Evolutionary conservation across 768 basidiomycete species (phyloP).

Genomic region (Melanogaster broomeanus): DNA sequence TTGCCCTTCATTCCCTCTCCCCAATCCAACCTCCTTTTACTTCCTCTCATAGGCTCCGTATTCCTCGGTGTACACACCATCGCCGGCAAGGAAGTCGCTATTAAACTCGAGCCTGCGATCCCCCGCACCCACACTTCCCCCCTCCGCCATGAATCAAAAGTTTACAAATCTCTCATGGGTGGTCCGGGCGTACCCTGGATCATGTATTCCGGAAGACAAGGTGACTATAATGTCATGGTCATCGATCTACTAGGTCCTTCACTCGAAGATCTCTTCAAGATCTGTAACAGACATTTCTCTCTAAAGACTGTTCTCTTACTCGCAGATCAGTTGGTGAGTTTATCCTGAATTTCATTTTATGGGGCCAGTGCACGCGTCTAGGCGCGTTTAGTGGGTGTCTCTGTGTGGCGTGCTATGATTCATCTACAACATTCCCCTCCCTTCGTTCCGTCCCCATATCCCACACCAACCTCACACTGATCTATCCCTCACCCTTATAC

Average conservation of each 20-base stretch:
- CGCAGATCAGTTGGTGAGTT: slow-evolving; percentile 88
- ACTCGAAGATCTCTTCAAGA: slow-evolving; percentile 84
- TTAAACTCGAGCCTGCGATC: slow-evolving; percentile 74
- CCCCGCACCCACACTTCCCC: slow-evolving; percentile 52
- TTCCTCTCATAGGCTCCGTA: slow-evolving; percentile 58
- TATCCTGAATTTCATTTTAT: not conserved
- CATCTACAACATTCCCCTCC: not conserved
- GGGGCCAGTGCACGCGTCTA: slow-evolving; percentile 10
- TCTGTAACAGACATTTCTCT: slow-evolving; percentile 89
- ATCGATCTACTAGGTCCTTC: slow-evolving; percentile 95
- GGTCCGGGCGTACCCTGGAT: slow-evolving; percentile 90
- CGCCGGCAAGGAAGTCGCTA: slow-evolving; percentile 83
- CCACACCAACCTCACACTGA: not conserved
- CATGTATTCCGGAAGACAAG: slow-evolving; percentile 89
- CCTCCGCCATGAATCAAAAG: slow-evolving; percentile 85
- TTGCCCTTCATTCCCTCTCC: not conserved
- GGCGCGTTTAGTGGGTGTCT: slow-evolving; percentile 36
- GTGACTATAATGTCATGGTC: slow-evolving; percentile 96
- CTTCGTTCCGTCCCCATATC: not conserved
- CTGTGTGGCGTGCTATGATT: not conserved
- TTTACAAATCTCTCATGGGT: slow-evolving; percentile 90
- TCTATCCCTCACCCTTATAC: slow-evolving; percentile 16
- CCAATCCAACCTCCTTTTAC: slow-evolving; percentile 12
- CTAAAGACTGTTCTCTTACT: slow-evolving; percentile 94
- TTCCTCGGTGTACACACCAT: slow-evolving; percentile 78